These are phyloP conservation scores for Herpetospermum pedunculosum DNA, from an alignment of 306 rosid species.

Conservation along the genomic window DNA sequence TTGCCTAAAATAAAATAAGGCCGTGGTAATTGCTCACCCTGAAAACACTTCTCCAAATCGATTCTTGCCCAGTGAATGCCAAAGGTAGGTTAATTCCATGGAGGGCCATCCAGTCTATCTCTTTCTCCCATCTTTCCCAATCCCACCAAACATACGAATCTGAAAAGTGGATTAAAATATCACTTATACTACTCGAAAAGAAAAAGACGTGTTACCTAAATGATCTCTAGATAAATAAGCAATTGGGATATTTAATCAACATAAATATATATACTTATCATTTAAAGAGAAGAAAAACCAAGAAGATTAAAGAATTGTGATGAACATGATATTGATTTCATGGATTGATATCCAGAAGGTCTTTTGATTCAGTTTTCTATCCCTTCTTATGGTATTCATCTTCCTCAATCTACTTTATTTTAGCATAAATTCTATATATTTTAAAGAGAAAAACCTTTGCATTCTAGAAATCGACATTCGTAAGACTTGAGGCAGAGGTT, in stretches of 20 bases:
- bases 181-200: neutral
- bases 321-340: neutral
- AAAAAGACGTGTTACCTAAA: neutral
- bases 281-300: neutral
- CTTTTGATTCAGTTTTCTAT: neutral
- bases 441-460: neutral
- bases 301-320: neutral
- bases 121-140: constrained; percentile 98
- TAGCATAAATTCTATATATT: neutral
- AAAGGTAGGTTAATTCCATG: constrained; percentile 92
- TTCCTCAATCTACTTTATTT: neutral
- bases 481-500: neutral
- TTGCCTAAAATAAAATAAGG: neutral
- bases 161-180: constrained; percentile 19
- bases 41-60: constrained; percentile 87
- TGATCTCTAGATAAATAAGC: neutral
- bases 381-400: neutral
- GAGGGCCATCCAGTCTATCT: constrained; percentile 98
- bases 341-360: neutral
- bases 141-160: constrained; percentile 99
- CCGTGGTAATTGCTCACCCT: constrained; percentile 30
- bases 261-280: neutral
- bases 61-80: constrained; percentile 91
- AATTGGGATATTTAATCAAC: neutral
- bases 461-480: neutral